Evolutionary conservation across 2,329 filamentous ascomycete species (phyloP), one percentile per base, ranked within the genome.

Genomic region (Lachnellula arida): DNA sequence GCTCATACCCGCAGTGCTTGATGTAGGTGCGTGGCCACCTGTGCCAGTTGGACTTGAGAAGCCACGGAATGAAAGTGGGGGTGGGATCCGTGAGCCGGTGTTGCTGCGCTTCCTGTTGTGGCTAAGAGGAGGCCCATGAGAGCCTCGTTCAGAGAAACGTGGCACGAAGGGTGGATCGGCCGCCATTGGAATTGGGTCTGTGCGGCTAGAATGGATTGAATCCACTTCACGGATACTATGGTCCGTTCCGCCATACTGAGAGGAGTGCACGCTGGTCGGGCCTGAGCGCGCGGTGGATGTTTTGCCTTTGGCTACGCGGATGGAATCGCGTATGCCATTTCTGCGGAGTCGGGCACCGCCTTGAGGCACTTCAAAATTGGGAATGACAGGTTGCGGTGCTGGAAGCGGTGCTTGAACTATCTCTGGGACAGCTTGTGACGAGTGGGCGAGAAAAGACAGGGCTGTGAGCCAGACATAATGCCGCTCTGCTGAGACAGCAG

Each of bases 401-500:
- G 81, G 79, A 8, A 77, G 70, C n/a, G 80, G 81, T 19, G 80
- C 72, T 14, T 81, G 71, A 3, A 86, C 76, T 15, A 91, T 82
- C 51, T 94, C 89, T 2, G 90, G 89, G 5, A 93, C 80, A 1
- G 87, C 86, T 66, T 93, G 87, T 15, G 87, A 84, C 0, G 92
- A 96, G 70, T 97, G 91, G 12, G 93, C 92, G 34, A 99, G 79
- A 81, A 97, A 99, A 0, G 92, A 96, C 19, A 99, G 78, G 0
- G 94, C 91, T 19, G 91, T 97, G 56, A 99, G 77, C 94, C 94
- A 99, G 49, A 97, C 76, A 67, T 95, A 96, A 72, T 99, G 94
- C 15, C 94, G 85, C 63, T 97, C 94, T 35, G 86, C 77, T 22
- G 85, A 87, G 15, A 81, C 77, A 0, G 94, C 90, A 0, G 94